Percentiles rank a stretch among this genome's conserved stretches.
phyloP scores from a whole-genome alignment of 2,329 filamentous ascomycete genomes.

The Nemania abortiva region DNA sequence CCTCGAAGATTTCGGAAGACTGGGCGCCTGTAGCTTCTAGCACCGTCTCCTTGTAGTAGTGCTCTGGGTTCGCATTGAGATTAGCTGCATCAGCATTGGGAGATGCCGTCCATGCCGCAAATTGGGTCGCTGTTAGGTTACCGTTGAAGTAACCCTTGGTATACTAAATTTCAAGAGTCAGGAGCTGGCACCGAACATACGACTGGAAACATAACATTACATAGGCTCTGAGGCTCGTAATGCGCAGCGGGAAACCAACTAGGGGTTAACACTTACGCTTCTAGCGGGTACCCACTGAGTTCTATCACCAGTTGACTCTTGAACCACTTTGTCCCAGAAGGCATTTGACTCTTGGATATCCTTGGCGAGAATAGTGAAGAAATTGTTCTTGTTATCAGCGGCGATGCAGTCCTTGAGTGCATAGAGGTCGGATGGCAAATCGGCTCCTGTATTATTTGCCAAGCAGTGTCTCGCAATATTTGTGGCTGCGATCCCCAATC shows the following conservation, averaged over 20 bases:
- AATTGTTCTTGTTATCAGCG: constrained; percentile 28
- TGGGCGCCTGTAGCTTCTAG: constrained; percentile 21
- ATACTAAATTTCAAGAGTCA: constrained; percentile 24
- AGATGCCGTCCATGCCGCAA: constrained; percentile 39
- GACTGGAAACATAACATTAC: not conserved
- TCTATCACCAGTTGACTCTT: constrained; percentile 32
- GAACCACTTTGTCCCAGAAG: constrained; percentile 33
- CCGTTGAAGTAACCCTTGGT: constrained; percentile 39
- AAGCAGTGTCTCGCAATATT: constrained; percentile 28
- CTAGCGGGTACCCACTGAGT: constrained; percentile 37
- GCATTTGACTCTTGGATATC: constrained; percentile 35
- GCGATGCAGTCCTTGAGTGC: constrained; percentile 37
- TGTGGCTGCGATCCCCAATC: constrained; percentile 24
- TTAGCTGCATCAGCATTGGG: constrained; percentile 34
- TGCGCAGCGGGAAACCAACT: no score
- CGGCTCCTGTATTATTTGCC: constrained; percentile 7
- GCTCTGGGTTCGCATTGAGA: constrained; percentile 37
- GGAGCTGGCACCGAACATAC: not conserved
- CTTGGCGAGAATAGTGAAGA: constrained; percentile 34
- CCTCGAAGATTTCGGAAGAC: constrained; percentile 37
- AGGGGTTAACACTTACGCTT: constrained; percentile 18
- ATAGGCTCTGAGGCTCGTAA: no score
- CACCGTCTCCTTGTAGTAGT: constrained; percentile 38
- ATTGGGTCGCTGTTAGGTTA: constrained; percentile 30
- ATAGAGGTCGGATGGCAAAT: constrained; percentile 27